phyloP scores from a whole-genome alignment of 495 filamentous ascomycete genomes.

The Penicillium cosmopolitanum region DNA sequence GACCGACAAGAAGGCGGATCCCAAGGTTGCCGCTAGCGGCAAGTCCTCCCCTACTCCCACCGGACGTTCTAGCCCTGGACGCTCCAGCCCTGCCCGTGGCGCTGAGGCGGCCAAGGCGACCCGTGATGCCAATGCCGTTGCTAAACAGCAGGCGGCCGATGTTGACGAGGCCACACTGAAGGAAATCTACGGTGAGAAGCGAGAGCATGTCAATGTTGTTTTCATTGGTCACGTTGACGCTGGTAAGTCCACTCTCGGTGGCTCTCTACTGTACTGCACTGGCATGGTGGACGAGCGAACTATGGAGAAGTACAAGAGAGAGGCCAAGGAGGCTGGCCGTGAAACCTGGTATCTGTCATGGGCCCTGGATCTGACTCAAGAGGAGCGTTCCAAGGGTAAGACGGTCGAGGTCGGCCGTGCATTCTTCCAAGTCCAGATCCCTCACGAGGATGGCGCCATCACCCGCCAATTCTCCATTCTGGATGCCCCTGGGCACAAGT shows the following conservation, averaged over 20 bases:
- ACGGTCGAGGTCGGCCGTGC: conserved; percentile 96
- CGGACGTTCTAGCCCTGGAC: conserved; percentile 72
- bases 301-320: conserved; percentile 95
- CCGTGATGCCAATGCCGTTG: conserved; percentile 80
- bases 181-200: conserved; percentile 89
- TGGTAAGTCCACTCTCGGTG: conserved; percentile 94
- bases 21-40: conserved; percentile 58
- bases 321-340: conserved; percentile 93
- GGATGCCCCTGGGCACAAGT: conserved; percentile 96
- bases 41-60: conserved; percentile 78
- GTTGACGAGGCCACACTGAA: conserved; percentile 89
- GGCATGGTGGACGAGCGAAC: conserved; percentile 99
- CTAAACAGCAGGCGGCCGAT: conserved; percentile 84
- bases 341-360: conserved; percentile 99
- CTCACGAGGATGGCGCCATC: conserved; percentile 46
- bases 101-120: conserved; percentile 52
- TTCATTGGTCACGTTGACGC: conserved; percentile 99
- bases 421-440: conserved; percentile 91
- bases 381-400: conserved; percentile 96
- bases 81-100: conserved; percentile 50
- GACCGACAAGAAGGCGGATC: conserved; percentile 60
- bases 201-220: conserved; percentile 95
- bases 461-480: conserved; percentile 79
- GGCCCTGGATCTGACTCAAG: conserved; percentile 94
- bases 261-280: conserved; percentile 86